phyloP scores from a whole-genome alignment of 2,329 filamentous ascomycete species.

The Fusarium sp. region DNA sequence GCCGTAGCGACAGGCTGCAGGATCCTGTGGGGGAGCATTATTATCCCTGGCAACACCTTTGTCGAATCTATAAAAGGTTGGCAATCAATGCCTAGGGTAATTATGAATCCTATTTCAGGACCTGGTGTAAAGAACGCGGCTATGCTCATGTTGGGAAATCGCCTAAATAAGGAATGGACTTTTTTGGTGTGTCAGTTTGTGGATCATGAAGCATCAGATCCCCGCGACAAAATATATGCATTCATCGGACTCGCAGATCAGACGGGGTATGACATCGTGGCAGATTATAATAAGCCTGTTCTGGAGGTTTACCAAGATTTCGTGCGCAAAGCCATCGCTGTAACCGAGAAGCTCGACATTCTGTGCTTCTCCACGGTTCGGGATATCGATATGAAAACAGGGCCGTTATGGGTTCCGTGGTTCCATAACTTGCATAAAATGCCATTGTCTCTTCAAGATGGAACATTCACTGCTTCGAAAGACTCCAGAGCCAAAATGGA shows the following conservation, averaged over 20 bases:
- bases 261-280: background rate
- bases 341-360: background rate
- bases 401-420: background rate
- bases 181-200: background rate
- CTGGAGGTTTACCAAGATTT: background rate
- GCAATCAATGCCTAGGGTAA: background rate
- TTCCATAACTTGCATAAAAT: too few species aligned
- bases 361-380: background rate
- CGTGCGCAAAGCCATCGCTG: background rate
- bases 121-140: background rate
- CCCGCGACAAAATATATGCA: background rate
- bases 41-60: background rate
- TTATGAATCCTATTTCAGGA: accelerated
- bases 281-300: background rate
- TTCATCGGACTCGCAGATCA: background rate
- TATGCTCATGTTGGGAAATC: background rate
- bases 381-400: background rate
- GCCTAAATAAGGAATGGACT: background rate
- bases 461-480: background rate
- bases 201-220: background rate
- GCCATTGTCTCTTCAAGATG: accelerated
- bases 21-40: background rate
- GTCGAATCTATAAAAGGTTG: accelerated
- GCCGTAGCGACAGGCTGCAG: background rate
- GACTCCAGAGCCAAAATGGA: too few species aligned